Evolutionary conservation across 2,329 filamentous ascomycete genomes (phyloP).

Genomic region (Fusarium liriodendri): DNA sequence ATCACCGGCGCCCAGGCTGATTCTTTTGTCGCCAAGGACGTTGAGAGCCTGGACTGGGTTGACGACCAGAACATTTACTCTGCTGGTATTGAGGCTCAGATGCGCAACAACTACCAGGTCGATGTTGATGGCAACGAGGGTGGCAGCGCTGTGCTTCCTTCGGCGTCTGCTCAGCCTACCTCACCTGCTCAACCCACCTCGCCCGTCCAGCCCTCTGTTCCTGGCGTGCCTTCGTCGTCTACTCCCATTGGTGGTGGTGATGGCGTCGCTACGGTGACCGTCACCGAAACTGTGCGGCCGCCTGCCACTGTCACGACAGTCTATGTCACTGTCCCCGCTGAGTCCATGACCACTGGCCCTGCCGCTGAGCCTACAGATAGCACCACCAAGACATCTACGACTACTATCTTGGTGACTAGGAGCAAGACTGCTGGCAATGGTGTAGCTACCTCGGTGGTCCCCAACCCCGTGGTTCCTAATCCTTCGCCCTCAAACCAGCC

Average conservation of each 20-base stretch:
- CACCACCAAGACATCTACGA: conserved; percentile 38
- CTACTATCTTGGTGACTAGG: conserved; percentile 35
- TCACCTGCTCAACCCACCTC: conserved; percentile 14
- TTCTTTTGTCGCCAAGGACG: conserved; percentile 38
- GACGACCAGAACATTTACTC: conserved; percentile 54
- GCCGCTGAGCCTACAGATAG: conserved; percentile 16
- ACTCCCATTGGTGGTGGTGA: conserved; percentile 12
- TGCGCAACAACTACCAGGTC: conserved; percentile 59
- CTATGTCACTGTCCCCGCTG: conserved; percentile 50
- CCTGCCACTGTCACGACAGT: conserved; percentile 54
- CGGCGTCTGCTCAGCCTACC: conserved; percentile 23
- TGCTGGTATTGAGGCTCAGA: conserved; percentile 59
- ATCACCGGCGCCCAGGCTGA: conserved; percentile 44
- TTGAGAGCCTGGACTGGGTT: conserved; percentile 45
- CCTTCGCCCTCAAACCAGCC: conserved; percentile 10
- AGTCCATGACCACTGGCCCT: conserved; percentile 19
- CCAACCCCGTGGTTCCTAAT: conserved; percentile 2
- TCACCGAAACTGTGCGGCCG: conserved; percentile 53
- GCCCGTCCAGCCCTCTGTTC: conserved; percentile 22
- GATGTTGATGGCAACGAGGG: conserved; percentile 46
- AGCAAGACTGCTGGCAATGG: not conserved
- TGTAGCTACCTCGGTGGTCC: not conserved
- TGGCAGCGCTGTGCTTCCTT: conserved; percentile 33
- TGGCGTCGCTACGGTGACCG: conserved; percentile 44
- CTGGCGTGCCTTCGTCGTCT: conserved; percentile 19